phyloP scores from a whole-genome alignment of 2,329 filamentous ascomycete genomes.

The Cyclaneusma minus region DNA sequence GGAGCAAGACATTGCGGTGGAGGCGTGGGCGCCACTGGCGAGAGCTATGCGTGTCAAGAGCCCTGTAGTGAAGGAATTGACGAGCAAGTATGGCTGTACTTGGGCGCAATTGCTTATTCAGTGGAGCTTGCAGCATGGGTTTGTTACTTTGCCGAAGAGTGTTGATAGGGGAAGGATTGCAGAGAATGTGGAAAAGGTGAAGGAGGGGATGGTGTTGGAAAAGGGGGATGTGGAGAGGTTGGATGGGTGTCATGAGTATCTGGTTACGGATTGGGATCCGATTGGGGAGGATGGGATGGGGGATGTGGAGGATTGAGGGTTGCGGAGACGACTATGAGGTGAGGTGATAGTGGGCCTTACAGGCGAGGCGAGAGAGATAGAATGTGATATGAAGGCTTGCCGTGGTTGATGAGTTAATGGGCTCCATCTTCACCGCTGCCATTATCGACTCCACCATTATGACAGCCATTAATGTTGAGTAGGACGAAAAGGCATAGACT shows the following conservation, averaged over 20 bases:
- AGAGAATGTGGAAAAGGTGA: slow-evolving; percentile 46
- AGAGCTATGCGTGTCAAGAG: slow-evolving; percentile 56
- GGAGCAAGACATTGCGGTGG: slow-evolving; percentile 50
- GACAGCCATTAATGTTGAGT: too few relatives aligned
- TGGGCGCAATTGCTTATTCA: slow-evolving; percentile 60
- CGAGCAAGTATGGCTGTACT: slow-evolving; percentile 53
- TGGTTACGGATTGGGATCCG: slow-evolving; percentile 54
- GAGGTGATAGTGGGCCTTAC: too few relatives aligned
- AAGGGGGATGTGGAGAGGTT: slow-evolving; percentile 45
- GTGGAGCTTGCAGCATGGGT: slow-evolving; percentile 64
- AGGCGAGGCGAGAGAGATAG: too few relatives aligned
- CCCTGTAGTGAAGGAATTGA: slow-evolving; percentile 41
- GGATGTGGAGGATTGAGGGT: slow-evolving; percentile 6
- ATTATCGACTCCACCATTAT: too few relatives aligned
- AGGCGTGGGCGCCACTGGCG: slow-evolving; percentile 69
- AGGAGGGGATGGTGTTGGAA: slow-evolving; percentile 44
- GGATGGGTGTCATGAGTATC: slow-evolving; percentile 52
- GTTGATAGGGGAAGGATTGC: slow-evolving; percentile 42
- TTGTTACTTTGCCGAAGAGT: slow-evolving; percentile 62
- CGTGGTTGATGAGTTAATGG: too few relatives aligned
- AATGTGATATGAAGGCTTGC: too few relatives aligned
- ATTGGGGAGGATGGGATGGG: slow-evolving; percentile 21
- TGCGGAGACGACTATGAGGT: too few relatives aligned
- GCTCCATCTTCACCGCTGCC: too few relatives aligned
- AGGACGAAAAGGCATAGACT: too few relatives aligned